Percentiles rank a stretch among this genome's conserved stretches.
phyloP scores from a whole-genome alignment of 2,329 filamentous ascomycete species.

The Leptographium wingfieldii region DNA sequence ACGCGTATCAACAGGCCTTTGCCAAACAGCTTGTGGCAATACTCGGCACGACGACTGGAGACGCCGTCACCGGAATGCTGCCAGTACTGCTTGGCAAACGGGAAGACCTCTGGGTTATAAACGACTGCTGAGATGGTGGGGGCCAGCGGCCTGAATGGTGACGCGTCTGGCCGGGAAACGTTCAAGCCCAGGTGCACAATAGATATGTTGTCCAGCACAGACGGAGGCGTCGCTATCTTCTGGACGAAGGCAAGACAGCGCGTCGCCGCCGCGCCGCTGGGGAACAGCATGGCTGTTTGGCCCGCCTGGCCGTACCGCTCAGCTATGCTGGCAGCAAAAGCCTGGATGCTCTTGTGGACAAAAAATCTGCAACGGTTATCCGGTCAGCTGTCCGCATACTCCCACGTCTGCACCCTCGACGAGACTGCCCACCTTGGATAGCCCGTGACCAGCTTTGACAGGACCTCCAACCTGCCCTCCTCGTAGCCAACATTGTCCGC shows the following conservation, averaged over 20 bases:
- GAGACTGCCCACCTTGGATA: slow-evolving; percentile 56
- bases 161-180: slow-evolving; percentile 35
- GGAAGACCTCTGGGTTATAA: slow-evolving; percentile 53
- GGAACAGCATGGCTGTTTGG: slow-evolving; percentile 71
- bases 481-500: slow-evolving; percentile 83
- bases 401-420: slow-evolving; percentile 5
- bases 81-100: slow-evolving; percentile 87
- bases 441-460: slow-evolving; percentile 72
- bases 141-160: slow-evolving; percentile 39
- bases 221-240: slow-evolving; percentile 37
- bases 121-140: slow-evolving; percentile 59
- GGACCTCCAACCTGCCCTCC: slow-evolving; percentile 79
- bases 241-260: slow-evolving; percentile 65
- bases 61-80: slow-evolving; percentile 90
- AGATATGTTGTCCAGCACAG: slow-evolving; percentile 34
- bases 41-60: slow-evolving; percentile 83
- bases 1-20: slow-evolving; percentile 45
- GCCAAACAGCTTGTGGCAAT: slow-evolving; percentile 63
- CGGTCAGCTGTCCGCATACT: background rate
- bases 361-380: slow-evolving; percentile 56
- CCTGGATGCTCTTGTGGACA: slow-evolving; percentile 70
- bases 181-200: slow-evolving; percentile 54
- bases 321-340: slow-evolving; percentile 57
- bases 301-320: slow-evolving; percentile 47
- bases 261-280: slow-evolving; percentile 54